Evolutionary conservation across 2,329 filamentous ascomycete species (phyloP).

Genomic region (Penicillium sp.): DNA sequence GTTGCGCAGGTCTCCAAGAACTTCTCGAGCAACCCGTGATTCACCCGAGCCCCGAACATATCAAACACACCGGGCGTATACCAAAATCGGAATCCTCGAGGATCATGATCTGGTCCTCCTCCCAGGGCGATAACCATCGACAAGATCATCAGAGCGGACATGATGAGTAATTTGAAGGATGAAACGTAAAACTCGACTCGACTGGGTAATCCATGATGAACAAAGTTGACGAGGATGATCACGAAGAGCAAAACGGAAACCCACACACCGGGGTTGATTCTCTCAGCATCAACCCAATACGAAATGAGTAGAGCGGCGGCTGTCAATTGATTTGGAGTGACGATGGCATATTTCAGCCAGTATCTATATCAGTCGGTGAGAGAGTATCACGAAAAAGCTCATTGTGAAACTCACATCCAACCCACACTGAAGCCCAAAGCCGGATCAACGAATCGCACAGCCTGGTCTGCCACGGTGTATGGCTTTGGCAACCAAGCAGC

Average conservation of each 20-base stretch:
- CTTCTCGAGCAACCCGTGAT: conserved; percentile 44
- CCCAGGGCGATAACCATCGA: conserved; percentile 64
- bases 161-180: conserved; percentile 66
- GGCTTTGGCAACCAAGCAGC: conserved; percentile 75
- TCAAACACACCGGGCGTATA: conserved; percentile 58
- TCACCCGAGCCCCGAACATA: conserved; percentile 32
- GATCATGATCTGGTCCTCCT: conserved; percentile 61
- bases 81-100: conserved; percentile 67
- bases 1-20: conserved; percentile 67
- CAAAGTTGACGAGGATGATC: conserved; percentile 66
- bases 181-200: conserved; percentile 60
- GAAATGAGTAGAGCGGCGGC: conserved; percentile 74
- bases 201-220: conserved; percentile 66
- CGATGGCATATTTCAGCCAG: conserved; percentile 78
- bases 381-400: not conserved
- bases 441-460: conserved; percentile 74
- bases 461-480: conserved; percentile 76
- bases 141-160: conserved; percentile 65
- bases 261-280: conserved; percentile 73
- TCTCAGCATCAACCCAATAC: conserved; percentile 67
- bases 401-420: conserved; percentile 54
- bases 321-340: conserved; percentile 80
- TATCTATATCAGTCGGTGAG: conserved; percentile 27
- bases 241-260: conserved; percentile 67
- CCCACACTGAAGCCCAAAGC: conserved; percentile 77